Conservation (phyloP, 495 filamentous ascomycete genomes). For the Lepraria neglecta region DNA sequence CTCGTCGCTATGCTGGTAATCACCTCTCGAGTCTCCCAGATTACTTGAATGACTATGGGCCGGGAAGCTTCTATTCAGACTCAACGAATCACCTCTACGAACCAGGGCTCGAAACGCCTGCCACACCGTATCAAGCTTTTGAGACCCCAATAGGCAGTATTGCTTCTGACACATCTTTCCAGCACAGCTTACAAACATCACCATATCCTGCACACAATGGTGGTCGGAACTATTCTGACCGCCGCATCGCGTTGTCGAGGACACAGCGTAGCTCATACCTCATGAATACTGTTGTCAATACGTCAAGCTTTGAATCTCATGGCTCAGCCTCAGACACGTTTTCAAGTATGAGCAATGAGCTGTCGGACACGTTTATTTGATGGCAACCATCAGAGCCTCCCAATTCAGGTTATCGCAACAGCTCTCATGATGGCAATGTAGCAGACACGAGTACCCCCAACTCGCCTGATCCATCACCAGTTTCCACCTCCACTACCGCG, state of each 20-base stretch:
- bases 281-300: conserved; percentile 10
- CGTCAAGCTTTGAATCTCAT: not conserved
- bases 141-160: not conserved
- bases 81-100: not conserved
- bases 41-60: not conserved
- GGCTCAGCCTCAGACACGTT: not conserved
- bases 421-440: too few relatives aligned
- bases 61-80: not conserved
- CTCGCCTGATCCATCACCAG: too few relatives aligned
- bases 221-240: conserved; percentile 13
- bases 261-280: conserved; percentile 10
- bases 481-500: not conserved
- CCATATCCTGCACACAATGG: conserved; percentile 1
- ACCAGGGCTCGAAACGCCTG: not conserved
- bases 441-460: too few relatives aligned
- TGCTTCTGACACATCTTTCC: conserved; percentile 3
- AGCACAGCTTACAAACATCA: conserved; percentile 4
- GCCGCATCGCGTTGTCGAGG: conserved; percentile 7
- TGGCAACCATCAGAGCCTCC: conserved; percentile 1
- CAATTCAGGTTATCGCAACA: not conserved
- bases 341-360: not conserved
- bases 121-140: not conserved
- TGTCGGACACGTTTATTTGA: not conserved
- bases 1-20: not conserved
- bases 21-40: not conserved